Conservation (phyloP, 768 basidiomycete genomes). For the Phanerochaete sordida region DNA sequence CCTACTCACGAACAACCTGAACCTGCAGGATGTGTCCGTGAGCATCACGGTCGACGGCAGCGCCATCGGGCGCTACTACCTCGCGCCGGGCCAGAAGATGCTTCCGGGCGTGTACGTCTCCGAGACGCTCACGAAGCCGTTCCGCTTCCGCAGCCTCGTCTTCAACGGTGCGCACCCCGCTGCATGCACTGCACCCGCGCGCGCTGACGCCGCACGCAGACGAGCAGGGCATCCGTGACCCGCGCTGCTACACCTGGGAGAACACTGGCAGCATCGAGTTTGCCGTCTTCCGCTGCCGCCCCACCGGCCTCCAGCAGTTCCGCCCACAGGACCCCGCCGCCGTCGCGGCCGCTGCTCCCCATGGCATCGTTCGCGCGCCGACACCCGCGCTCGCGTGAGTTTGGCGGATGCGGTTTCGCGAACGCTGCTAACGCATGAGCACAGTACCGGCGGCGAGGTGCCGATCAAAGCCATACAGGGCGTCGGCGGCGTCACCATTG, state of each 20-base stretch:
- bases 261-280: conserved; percentile 2
- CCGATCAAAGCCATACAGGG: conserved; percentile 1
- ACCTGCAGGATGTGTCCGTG: conserved; percentile 2
- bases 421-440: neutral
- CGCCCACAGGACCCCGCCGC: neutral
- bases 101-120: conserved; percentile 4
- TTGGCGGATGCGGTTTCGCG: neutral
- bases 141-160: neutral
- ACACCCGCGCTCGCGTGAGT: neutral
- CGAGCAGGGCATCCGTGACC: neutral
- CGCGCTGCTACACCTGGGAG: neutral
- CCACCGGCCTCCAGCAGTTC: neutral
- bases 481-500: conserved; percentile 3
- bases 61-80: conserved; percentile 3
- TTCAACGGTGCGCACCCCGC: neutral
- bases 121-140: neutral
- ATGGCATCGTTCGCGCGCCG: neutral
- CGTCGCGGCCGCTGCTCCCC: neutral
- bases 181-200: neutral
- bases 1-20: neutral
- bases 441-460: neutral
- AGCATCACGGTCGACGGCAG: neutral
- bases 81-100: conserved; percentile 1
- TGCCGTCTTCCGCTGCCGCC: neutral
- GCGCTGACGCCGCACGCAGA: neutral